Conservation (phyloP, 306 rosid species). For the Trifolium fragiferum region DNA sequence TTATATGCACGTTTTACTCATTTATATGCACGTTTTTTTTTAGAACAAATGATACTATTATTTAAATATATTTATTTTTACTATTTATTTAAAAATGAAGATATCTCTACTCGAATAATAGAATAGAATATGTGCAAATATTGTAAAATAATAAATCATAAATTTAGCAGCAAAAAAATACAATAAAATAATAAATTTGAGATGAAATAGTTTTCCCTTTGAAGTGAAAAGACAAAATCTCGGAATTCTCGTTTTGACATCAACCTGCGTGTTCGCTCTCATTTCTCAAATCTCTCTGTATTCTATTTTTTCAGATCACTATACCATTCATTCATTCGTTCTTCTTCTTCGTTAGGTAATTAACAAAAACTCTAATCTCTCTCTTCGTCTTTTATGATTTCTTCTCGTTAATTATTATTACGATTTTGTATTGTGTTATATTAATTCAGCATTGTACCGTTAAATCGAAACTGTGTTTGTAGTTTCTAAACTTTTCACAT, state of each 20-base stretch:
- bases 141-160: neutral
- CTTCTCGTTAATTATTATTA: constrained; percentile 1
- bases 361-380: neutral
- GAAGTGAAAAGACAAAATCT: constrained; percentile 43
- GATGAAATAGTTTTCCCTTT: constrained; percentile 14
- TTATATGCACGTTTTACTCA: too few species aligned
- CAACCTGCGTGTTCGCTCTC: neutral
- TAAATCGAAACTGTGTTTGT: constrained; percentile 35
- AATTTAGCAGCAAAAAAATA: neutral
- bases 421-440: neutral
- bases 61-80: too few species aligned
- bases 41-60: too few species aligned
- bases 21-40: too few species aligned
- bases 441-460: constrained; percentile 32
- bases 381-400: constrained; percentile 3
- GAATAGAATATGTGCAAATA: neutral
- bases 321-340: neutral
- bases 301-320: constrained; percentile 37
- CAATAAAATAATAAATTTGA: neutral
- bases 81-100: too few species aligned
- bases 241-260: constrained; percentile 36
- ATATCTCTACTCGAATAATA: too few species aligned
- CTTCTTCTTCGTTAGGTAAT: constrained; percentile 17
- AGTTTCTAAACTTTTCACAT: constrained; percentile 40
- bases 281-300: constrained; percentile 38